A percentile compares a stretch with the other conserved stretches of the same genome.
phyloP scores from a whole-genome alignment of 352 stramenopile species.

The Phytophthora ohioensis region DNA sequence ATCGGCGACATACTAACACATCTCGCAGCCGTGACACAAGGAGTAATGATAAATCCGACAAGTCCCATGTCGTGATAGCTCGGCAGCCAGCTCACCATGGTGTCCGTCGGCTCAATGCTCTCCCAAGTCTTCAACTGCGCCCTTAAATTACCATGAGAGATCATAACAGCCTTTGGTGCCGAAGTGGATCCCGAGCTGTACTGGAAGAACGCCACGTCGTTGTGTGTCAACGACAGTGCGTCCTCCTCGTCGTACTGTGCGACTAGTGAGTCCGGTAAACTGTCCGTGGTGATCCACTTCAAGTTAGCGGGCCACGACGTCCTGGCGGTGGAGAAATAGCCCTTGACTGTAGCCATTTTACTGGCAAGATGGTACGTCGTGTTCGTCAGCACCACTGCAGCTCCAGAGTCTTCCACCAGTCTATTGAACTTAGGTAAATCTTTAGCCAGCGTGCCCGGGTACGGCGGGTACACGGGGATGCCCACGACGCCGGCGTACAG shows the following conservation, averaged over 20 bases:
- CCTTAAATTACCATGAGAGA: constrained; percentile 81
- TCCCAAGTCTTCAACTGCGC: constrained; percentile 83
- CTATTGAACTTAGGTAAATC: constrained; percentile 85
- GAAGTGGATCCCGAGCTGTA: constrained; percentile 87
- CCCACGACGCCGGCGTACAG: constrained; percentile 76
- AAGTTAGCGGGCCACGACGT: constrained; percentile 74
- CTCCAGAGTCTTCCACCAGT: constrained; percentile 76
- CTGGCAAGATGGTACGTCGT: constrained; percentile 82
- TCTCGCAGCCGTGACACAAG: constrained; percentile 59
- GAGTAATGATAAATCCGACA: constrained; percentile 84
- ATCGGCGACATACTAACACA: constrained; percentile 88
- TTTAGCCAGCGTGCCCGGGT: constrained; percentile 74
- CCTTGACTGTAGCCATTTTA: constrained; percentile 84
- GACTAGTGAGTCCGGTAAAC: constrained; percentile 58
- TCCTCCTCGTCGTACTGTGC: constrained; percentile 59
- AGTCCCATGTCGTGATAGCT: constrained; percentile 89
- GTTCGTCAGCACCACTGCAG: constrained; percentile 74
- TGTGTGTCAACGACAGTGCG: constrained; percentile 46
- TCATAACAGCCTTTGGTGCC: constrained; percentile 85
- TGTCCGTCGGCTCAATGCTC: constrained; percentile 65
- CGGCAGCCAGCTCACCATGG: constrained; percentile 81
- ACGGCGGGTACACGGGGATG: constrained; percentile 82
- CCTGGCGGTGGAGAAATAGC: constrained; percentile 67
- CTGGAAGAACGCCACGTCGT: constrained; percentile 86
- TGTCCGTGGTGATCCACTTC: constrained; percentile 79